Base-by-base conservation (phyloP, 2,329 filamentous ascomycete genomes). In the Lasiodiplodia citricola region DNA sequence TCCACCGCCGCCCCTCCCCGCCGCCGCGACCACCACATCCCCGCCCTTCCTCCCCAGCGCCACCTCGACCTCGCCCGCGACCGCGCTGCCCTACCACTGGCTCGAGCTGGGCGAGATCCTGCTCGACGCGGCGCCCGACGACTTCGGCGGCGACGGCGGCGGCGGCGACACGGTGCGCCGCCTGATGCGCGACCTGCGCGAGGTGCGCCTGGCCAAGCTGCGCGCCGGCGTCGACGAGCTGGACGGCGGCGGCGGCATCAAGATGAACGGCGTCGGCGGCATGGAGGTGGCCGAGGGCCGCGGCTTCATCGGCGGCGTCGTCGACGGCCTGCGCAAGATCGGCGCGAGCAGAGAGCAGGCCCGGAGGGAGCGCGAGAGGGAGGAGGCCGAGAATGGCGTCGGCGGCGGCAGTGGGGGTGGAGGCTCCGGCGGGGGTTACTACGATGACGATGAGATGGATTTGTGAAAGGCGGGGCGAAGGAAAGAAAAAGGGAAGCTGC, bases 271-370 rank as follows among this genome's bases (percentile, higher is more conserved):
- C 25, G 92, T 98, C 0, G 96, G 96, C 2, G 92, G 92, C 2
- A 94, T 98, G 91, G 96, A 99, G 83, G 85, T 98, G 58, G 91
- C 92, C 0, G 95, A 98, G 82, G 92, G 90, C 67, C 87, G 95
- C 74, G 90, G 89, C 0, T 97, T 97, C 76, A 89, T 98, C 70
- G 85, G 89, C 1, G 92, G 92, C 0, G 93, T 97, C 2, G 90
- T 98, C 71, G 94, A 98, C 78, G 93, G 92, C 4, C 85, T 98
- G 74, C 84, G 87, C 75, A 94, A 89, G 83, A 88, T 98, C 64
- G 93, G 93, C 11, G 89, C 91, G 2, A 93, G 92, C 50, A 89
- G 90, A 66, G 95, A 98, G 83, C 88, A 91, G 71, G 88, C 88
- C 57, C 86, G 92, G 70, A 85, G 91, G 71, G 94, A 97, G 75